These are phyloP conservation scores for Candida awuae DNA, from an alignment of 805 yeast species.

Conservation along the genomic window DNA sequence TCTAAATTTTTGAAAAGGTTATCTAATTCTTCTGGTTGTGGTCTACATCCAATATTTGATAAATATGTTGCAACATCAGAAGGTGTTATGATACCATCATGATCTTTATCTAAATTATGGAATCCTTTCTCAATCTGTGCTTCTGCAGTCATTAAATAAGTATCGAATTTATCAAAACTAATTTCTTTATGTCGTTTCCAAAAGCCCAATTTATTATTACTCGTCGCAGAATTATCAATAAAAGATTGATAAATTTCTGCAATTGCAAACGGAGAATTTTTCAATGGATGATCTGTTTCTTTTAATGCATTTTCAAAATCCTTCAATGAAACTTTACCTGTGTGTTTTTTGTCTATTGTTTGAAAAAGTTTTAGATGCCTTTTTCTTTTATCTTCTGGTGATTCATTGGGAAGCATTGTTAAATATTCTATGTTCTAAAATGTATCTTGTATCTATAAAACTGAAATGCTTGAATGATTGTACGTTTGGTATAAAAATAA, in stretches of 20 bases:
- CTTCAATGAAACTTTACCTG: constrained; percentile 42
- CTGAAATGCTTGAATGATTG: no score
- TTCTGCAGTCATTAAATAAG: constrained; percentile 61
- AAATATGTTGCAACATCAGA: constrained; percentile 64
- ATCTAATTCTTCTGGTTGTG: constrained; percentile 46
- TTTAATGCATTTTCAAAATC: constrained; percentile 42
- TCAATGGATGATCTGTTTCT: constrained; percentile 54
- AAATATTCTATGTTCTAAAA: neutral
- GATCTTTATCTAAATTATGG: constrained; percentile 55
- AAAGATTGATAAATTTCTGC: constrained; percentile 49
- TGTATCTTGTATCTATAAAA: no score
- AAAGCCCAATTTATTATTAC: neutral
- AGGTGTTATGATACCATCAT: constrained; percentile 62
- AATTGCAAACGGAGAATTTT: constrained; percentile 51
- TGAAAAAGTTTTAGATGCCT: constrained; percentile 37
- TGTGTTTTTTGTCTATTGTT: constrained; percentile 35
- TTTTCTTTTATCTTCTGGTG: constrained; percentile 16
- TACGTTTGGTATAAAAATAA: no score
- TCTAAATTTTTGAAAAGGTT: constrained; percentile 50
- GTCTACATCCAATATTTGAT: constrained; percentile 42
- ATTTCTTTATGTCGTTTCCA: constrained; percentile 32
- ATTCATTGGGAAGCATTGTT: constrained; percentile 14
- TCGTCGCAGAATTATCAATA: constrained; percentile 11
- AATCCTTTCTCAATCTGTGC: constrained; percentile 64
- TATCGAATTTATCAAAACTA: constrained; percentile 59